Conservation (phyloP, 148 eudicot species). For the Amaranthus palmeri region DNA sequence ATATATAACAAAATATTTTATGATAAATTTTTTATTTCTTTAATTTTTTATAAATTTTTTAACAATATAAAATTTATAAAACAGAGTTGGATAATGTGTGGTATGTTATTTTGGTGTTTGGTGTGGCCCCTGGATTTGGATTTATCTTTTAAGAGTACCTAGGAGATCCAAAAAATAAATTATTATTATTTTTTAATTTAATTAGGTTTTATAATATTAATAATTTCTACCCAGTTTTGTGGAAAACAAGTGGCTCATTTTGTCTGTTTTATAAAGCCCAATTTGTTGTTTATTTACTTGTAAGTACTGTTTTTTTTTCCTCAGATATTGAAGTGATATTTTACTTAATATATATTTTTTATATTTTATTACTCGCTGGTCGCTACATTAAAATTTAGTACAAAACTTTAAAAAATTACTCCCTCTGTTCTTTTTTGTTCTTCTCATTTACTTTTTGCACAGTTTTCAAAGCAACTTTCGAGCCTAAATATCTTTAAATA, state of each 20-base stretch:
- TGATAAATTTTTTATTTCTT: not conserved
- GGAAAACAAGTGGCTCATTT: slow-evolving; percentile 24
- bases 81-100: not conserved
- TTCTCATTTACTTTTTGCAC: too few species aligned
- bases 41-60: too few species aligned
- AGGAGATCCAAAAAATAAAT: not conserved
- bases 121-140: slow-evolving; percentile 28
- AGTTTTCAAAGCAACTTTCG: too few species aligned
- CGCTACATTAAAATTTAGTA: too few species aligned
- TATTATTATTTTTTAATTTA: not conserved
- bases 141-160: not conserved
- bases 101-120: not conserved
- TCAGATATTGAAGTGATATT: too few species aligned
- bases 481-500: too few species aligned
- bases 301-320: too few species aligned
- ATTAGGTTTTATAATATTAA: not conserved
- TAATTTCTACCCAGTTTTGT: slow-evolving; percentile 15
- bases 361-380: too few species aligned
- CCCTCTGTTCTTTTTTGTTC: too few species aligned
- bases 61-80: not conserved
- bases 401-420: too few species aligned
- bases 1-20: slow-evolving; percentile 21
- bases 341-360: too few species aligned
- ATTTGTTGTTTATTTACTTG: not conserved
- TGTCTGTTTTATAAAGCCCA: not conserved